Conservation (phyloP, 805 yeast genomes). For the Candida ulmi region DNA sequence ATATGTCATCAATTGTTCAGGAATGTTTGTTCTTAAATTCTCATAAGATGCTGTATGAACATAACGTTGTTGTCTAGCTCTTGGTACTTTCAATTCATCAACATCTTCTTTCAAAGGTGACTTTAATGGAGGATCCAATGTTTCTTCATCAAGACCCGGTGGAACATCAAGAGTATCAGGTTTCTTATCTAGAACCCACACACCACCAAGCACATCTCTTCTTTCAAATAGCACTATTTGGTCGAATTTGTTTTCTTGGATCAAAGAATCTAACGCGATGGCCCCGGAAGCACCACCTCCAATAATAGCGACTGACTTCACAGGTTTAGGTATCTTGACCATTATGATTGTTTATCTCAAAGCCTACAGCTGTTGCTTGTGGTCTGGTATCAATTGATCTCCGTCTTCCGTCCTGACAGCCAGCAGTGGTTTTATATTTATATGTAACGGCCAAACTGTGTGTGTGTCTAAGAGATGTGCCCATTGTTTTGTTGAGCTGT, state of each 20-base stretch:
- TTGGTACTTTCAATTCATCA: not conserved
- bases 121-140: conserved; percentile 24
- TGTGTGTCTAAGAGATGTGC: too few relatives aligned
- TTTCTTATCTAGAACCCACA: conserved; percentile 33
- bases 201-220: conserved; percentile 35
- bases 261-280: conserved; percentile 32
- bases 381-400: too few relatives aligned
- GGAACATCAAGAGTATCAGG: conserved; percentile 18
- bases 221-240: conserved; percentile 36
- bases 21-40: conserved; percentile 33
- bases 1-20: conserved; percentile 40
- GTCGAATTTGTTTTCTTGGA: conserved; percentile 29
- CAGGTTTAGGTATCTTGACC: not conserved
- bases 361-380: too few relatives aligned
- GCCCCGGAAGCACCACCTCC: conserved; percentile 52
- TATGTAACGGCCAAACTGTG: too few relatives aligned
- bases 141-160: conserved; percentile 23
- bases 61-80: conserved; percentile 20
- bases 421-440: too few relatives aligned
- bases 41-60: conserved; percentile 27
- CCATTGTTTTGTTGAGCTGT: too few relatives aligned
- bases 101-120: conserved; percentile 5
- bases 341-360: too few relatives aligned
- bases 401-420: too few relatives aligned
- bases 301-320: conserved; percentile 34